Base-by-base conservation (phyloP, 2,329 filamentous ascomycete species). In the Aspergillus cejpii region DNA sequence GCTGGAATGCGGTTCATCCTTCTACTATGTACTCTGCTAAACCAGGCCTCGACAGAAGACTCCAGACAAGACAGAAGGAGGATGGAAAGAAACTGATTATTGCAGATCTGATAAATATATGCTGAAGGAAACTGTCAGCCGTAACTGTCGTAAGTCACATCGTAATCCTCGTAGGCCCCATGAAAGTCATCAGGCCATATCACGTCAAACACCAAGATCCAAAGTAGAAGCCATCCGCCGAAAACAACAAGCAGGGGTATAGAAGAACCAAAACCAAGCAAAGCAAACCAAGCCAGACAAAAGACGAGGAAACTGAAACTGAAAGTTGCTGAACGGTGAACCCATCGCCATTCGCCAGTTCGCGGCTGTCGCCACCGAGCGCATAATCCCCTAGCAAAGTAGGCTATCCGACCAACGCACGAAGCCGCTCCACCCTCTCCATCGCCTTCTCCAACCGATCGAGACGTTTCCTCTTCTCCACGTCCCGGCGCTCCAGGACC, bases 401-500 rank as follows among this genome's bases (percentile, higher is more conserved):
- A n/a, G 51, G 54, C 34, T 50, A 55, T 33, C 68, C 68, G 41
- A 83, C 64, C 62, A 83, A 59, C 3, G 71, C 71, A 54, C 74
- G 74, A 6, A 81, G 73, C 45, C 78, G 65, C 55, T 82, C 80
- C 39, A 81, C 75, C 49, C 78, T 68, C 55, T 67, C 72, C 55
- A 81, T 68, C 7, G 78, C 66, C 56, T 74, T 73, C 63, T 83
- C 79, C 48, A 83, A 57, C 37, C 70, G 62, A 52, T 78, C 74
- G 21, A 83, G 52, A 51, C 63, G 73, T 62, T 54, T 74, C 63
- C 67, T 73, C 60, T 78, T 74, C 54, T 74, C 71, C n/a, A 61
- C 56, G 54, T 74, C 72, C 36, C 71, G 59, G 26, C 64, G 61
- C 53, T 74, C 72, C 26, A 74, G 54, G 36, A 73, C 58, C 24